A percentile compares a stretch with the other conserved stretches of the same genome.
These are phyloP conservation scores for Circinella umbellata DNA, from an alignment of 371 early-diverging fungal species.

Conservation along the genomic window DNA sequence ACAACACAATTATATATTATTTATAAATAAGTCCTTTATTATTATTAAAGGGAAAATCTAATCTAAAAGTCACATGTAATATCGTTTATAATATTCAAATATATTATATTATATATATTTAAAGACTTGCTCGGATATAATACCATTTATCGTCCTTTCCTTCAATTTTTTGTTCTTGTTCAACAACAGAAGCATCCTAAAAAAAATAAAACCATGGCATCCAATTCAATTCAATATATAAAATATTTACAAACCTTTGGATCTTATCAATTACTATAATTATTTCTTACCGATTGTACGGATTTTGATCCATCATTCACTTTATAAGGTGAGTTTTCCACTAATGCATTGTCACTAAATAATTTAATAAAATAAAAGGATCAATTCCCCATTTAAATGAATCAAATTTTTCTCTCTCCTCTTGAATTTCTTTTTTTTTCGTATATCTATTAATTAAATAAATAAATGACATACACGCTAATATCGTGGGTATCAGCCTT, in stretches of 20 bases:
- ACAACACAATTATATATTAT: too few relatives aligned
- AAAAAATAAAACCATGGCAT: background rate
- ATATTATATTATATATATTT: background rate
- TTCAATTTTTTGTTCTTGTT: slow-evolving; percentile 4
- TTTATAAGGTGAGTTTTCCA: background rate
- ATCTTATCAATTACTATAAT: background rate
- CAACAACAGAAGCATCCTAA: background rate
- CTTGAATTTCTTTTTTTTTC: background rate
- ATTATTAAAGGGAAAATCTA: too few relatives aligned
- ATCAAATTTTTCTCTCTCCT: background rate
- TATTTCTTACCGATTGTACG: background rate
- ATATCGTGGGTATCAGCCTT: slow-evolving; percentile 43
- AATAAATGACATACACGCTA: slow-evolving; percentile 24
- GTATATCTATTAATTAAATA: too few relatives aligned
- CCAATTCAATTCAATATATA: background rate
- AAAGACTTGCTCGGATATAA: slow-evolving; percentile 35
- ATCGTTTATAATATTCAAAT: too few relatives aligned
- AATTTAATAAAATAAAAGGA: background rate
- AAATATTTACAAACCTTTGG: background rate
- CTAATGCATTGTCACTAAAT: background rate
- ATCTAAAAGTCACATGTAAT: too few relatives aligned
- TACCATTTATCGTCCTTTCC: slow-evolving; percentile 43
- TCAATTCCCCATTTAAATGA: background rate
- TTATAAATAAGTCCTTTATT: too few relatives aligned
- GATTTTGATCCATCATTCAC: background rate